A percentile compares a stretch with the other conserved stretches of the same genome.
Conservation (phyloP, 2,329 filamentous ascomycete genomes). For the Colletotrichum aenigma region DNA sequence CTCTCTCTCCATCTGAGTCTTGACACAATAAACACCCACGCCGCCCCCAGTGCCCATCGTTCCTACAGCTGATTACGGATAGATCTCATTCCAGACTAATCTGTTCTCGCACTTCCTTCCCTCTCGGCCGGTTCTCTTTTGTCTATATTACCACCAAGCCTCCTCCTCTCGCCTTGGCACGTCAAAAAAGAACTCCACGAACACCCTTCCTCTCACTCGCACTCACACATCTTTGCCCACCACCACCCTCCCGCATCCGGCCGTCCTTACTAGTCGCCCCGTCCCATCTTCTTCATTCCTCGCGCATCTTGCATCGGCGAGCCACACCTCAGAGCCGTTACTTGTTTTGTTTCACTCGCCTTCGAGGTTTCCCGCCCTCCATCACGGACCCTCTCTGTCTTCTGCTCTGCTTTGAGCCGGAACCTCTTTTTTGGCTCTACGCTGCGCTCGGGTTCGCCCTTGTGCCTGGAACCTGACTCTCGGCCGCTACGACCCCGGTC, state of each 20-base stretch:
- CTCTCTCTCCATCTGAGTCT: not conserved
- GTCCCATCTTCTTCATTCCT: conserved; percentile 9
- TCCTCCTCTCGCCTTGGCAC: conserved; percentile 6
- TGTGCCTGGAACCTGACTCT: not conserved
- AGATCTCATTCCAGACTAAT: not conserved
- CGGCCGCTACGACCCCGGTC: not conserved
- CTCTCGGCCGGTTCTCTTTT: not conserved
- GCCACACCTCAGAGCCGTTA: conserved; percentile 6
- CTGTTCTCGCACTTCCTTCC: not conserved
- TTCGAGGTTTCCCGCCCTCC: conserved; percentile 5
- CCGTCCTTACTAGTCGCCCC: not conserved
- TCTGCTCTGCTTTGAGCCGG: not conserved
- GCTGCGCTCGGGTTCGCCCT: not conserved
- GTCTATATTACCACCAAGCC: not conserved
- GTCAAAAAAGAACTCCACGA: not conserved
- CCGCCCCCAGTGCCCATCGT: not conserved
- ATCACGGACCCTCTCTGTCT: not conserved
- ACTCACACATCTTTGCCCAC: not conserved
- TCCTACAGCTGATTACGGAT: not conserved
- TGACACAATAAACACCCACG: not conserved
- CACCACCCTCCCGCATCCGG: not conserved
- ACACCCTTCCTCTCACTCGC: not conserved
- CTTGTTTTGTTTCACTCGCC: conserved; percentile 20
- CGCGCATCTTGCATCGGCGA: not conserved
- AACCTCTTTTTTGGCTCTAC: not conserved